phyloP scores from a whole-genome alignment of 768 basidiomycete species.

The Agrocybe pediades region DNA sequence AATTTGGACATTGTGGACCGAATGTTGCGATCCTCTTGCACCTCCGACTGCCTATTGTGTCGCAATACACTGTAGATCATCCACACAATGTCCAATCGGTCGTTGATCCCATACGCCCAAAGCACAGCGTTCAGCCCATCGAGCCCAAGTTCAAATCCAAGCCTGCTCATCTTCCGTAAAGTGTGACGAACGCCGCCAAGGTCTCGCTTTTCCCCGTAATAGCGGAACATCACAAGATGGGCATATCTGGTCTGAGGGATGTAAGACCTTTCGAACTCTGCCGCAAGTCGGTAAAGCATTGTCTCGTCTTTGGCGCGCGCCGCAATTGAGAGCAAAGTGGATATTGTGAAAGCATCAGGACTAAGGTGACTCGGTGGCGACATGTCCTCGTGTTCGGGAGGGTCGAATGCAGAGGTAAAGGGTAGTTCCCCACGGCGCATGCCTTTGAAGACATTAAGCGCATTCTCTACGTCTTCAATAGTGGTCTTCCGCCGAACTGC shows the following conservation, averaged over 20 bases:
- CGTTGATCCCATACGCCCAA: slow-evolving; percentile 63
- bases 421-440: slow-evolving; percentile 50
- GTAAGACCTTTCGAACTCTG: slow-evolving; percentile 55
- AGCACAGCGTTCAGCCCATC: slow-evolving; percentile 73
- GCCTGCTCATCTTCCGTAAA: slow-evolving; percentile 51
- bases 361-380: slow-evolving; percentile 22
- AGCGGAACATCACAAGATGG: slow-evolving; percentile 58
- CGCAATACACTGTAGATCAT: slow-evolving; percentile 68
- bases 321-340: slow-evolving; percentile 67
- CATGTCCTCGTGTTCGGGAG: slow-evolving; percentile 10
- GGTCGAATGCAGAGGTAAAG: slow-evolving; percentile 27
- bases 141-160: slow-evolving; percentile 53
- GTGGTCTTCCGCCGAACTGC: slow-evolving; percentile 63
- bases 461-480: slow-evolving; percentile 56
- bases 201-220: slow-evolving; percentile 49
- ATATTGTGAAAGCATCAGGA: slow-evolving; percentile 74
- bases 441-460: slow-evolving; percentile 63
- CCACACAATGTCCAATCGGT: slow-evolving; percentile 54
- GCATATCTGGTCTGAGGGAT: slow-evolving; percentile 63
- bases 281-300: slow-evolving; percentile 51
- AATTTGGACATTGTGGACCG: slow-evolving; percentile 38
- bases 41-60: slow-evolving; percentile 45
- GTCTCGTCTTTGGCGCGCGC: slow-evolving; percentile 45
- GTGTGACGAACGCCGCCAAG: slow-evolving; percentile 57
- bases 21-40: slow-evolving; percentile 32